Evolutionary conservation across 2,329 filamentous ascomycete species (phyloP).

Genomic region (Stachybotrys elegans): DNA sequence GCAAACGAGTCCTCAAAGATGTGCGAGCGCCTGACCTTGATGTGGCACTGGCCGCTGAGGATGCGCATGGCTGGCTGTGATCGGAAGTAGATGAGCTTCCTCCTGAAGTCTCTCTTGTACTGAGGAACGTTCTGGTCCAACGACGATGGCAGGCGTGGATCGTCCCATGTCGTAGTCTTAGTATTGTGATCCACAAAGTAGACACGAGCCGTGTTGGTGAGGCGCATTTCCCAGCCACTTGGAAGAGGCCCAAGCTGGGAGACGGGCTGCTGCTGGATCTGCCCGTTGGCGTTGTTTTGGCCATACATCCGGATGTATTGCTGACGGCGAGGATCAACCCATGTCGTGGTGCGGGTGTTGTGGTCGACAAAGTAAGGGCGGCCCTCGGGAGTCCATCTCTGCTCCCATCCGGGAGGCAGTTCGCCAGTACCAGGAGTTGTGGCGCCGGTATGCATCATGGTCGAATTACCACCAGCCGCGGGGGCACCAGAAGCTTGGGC

Average conservation of each 20-base stretch:
- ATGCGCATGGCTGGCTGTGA: slow-evolving; percentile 96
- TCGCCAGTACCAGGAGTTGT: slow-evolving; percentile 94
- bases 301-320: slow-evolving; percentile 99
- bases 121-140: slow-evolving; percentile 97
- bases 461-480: slow-evolving; percentile 47
- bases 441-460: slow-evolving; percentile 89
- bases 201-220: slow-evolving; percentile 94
- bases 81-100: slow-evolving; percentile 98
- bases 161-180: slow-evolving; percentile 99
- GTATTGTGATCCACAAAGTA: slow-evolving; percentile 99
- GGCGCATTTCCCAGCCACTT: slow-evolving; percentile 98
- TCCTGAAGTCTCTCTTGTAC: slow-evolving; percentile 97
- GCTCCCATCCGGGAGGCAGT: slow-evolving; percentile 93
- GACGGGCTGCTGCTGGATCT: slow-evolving; percentile 94
- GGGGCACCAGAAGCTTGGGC: slow-evolving; percentile 13
- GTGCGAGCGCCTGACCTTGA: slow-evolving; percentile 92
- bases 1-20: slow-evolving; percentile 99
- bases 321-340: slow-evolving; percentile 94
- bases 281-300: slow-evolving; percentile 77
- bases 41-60: slow-evolving; percentile 92
- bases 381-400: slow-evolving; percentile 90
- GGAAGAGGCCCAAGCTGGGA: slow-evolving; percentile 92
- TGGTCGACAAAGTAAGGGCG: slow-evolving; percentile 97
- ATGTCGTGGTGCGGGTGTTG: slow-evolving; percentile 95
- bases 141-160: slow-evolving; percentile 89